Evolutionary conservation across 1,284 basidiomycete genomes (phyloP).

Genomic region (Pseudozyma hubeiensis): DNA sequence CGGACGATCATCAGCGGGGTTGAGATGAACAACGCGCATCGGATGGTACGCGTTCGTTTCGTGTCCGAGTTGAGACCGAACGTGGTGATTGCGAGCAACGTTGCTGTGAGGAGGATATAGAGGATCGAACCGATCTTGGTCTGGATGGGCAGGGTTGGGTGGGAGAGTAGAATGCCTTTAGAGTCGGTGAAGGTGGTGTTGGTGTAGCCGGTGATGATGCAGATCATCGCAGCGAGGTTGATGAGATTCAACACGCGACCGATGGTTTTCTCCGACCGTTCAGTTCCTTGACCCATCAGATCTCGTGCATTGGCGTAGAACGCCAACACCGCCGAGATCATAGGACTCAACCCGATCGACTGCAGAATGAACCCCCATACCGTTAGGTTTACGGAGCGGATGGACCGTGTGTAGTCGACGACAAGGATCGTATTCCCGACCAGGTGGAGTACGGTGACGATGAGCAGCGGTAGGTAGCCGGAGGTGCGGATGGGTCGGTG

Average conservation of each 20-base stretch:
- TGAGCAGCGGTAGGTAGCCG: slow-evolving; percentile 34
- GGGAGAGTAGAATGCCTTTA: neutral
- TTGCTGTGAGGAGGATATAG: slow-evolving; percentile 17
- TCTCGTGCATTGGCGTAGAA: slow-evolving; percentile 14
- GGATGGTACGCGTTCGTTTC: slow-evolving; percentile 10
- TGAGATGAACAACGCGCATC: neutral
- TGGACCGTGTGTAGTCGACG: slow-evolving; percentile 9
- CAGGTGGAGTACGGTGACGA: slow-evolving; percentile 29
- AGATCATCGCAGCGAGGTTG: slow-evolving; percentile 31
- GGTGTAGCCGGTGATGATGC: slow-evolving; percentile 28
- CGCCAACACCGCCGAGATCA: slow-evolving; percentile 19
- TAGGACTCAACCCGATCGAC: slow-evolving; percentile 26
- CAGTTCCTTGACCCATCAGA: neutral
- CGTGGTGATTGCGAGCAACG: neutral
- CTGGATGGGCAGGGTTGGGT: slow-evolving; percentile 10
- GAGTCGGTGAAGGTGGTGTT: slow-evolving; percentile 6
- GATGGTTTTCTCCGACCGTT: neutral
- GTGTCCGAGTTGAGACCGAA: neutral
- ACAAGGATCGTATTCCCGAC: slow-evolving; percentile 33
- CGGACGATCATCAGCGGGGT: slow-evolving; percentile 20
- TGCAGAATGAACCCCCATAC: slow-evolving; percentile 28
- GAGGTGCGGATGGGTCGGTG: slow-evolving; percentile 15
- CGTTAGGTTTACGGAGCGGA: neutral
- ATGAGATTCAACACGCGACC: slow-evolving; percentile 17
- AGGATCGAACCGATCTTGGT: slow-evolving; percentile 20